Percentiles rank a stretch among this genome's conserved stretches.
These are phyloP conservation scores for Tolypocladium inflatum DNA, from an alignment of 2,329 filamentous ascomycete species.

Conservation along the genomic window DNA sequence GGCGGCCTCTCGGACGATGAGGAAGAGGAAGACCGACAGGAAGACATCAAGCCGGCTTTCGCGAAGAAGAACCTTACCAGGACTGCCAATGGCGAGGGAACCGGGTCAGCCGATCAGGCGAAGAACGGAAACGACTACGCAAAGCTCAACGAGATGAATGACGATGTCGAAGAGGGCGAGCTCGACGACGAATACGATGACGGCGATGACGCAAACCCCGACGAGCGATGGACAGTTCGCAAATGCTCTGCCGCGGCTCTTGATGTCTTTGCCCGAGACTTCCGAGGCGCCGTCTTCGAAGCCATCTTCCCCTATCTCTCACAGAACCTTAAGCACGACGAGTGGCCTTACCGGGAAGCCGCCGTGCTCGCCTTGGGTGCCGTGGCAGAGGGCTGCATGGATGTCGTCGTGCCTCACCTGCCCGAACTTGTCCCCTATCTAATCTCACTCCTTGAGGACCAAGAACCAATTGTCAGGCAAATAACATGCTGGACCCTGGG, in stretches of 20 bases:
- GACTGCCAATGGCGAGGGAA: conserved; percentile 42
- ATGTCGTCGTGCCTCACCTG: conserved; percentile 80
- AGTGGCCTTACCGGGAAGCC: conserved; percentile 90
- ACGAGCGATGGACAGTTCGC: conserved; percentile 88
- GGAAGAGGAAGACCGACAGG: conserved; percentile 76
- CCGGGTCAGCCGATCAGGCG: conserved; percentile 38
- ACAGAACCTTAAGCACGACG: conserved; percentile 74
- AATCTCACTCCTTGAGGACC: conserved; percentile 73
- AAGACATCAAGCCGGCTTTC: conserved; percentile 90
- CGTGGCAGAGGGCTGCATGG: conserved; percentile 89
- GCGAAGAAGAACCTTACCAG: conserved; percentile 59
- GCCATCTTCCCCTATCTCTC: conserved; percentile 88
- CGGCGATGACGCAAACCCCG: conserved; percentile 72
- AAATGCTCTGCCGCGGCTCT: conserved; percentile 96
- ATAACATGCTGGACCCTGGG: conserved; percentile 98
- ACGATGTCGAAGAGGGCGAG: conserved; percentile 81
- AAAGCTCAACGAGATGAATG: conserved; percentile 52
- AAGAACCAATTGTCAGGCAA: conserved; percentile 83
- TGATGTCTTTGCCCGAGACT: conserved; percentile 88
- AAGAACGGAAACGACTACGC: conserved; percentile 45
- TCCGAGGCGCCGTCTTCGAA: conserved; percentile 79
- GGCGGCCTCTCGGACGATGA: conserved; percentile 83
- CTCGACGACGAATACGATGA: conserved; percentile 64
- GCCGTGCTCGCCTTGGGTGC: conserved; percentile 90
- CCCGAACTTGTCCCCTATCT: conserved; percentile 86